A percentile compares a stretch with the other conserved stretches of the same genome.
These are phyloP conservation scores for Eucalyptus victrix DNA, from an alignment of 345 rosid genomes.

Conservation along the genomic window DNA sequence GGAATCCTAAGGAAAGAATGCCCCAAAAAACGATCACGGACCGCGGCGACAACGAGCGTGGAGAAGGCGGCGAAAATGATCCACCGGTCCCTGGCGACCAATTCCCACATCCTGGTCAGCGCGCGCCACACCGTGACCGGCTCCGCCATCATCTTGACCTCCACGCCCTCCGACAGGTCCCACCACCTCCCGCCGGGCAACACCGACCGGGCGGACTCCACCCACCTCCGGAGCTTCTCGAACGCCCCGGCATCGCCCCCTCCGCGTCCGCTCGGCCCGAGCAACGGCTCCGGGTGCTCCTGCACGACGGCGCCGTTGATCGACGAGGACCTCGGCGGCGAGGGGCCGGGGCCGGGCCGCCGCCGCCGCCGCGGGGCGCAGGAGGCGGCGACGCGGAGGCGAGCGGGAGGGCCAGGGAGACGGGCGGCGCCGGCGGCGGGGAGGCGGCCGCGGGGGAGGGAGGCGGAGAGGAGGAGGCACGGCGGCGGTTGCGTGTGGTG, in stretches of 20 bases:
- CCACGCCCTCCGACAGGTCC: slow-evolving; percentile 69
- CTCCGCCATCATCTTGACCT: slow-evolving; percentile 42
- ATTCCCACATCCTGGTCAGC: slow-evolving; percentile 74
- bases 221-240: slow-evolving; percentile 33
- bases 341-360: not conserved
- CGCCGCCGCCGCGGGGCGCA: not conserved
- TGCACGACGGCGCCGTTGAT: not conserved
- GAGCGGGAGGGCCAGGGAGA: not conserved
- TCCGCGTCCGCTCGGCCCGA: not conserved
- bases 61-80: slow-evolving; percentile 76
- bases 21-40: slow-evolving; percentile 3
- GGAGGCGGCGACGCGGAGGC: not conserved
- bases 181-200: slow-evolving; percentile 96
- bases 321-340: not conserved
- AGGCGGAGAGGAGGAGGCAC: not conserved
- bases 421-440: not conserved
- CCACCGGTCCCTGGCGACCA: slow-evolving; percentile 85
- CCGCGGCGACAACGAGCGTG: slow-evolving; percentile 75
- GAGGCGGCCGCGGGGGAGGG: not conserved
- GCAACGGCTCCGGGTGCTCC: not conserved
- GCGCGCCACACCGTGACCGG: slow-evolving; percentile 89
- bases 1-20: not conserved
- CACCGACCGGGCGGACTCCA: slow-evolving; percentile 37
- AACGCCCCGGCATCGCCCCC: slow-evolving; percentile 1
- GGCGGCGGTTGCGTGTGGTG: not conserved